Conservation (phyloP, 2,329 filamentous ascomycete species). For the Penicillium sp. region DNA sequence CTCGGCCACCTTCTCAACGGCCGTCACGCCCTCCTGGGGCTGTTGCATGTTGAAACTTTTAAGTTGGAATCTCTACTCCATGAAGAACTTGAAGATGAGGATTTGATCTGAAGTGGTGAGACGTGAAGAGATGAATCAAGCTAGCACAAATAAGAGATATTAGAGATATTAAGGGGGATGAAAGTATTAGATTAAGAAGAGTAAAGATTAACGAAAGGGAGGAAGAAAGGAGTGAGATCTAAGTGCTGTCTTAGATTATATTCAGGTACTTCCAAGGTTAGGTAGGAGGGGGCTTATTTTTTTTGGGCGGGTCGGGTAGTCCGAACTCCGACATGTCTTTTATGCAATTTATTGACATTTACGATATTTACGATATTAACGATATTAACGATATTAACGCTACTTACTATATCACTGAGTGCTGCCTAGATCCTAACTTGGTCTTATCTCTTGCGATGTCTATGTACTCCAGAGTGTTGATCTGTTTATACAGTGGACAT, state of each 20-base stretch:
- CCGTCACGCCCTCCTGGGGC: slow-evolving; percentile 16
- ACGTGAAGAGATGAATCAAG: not conserved
- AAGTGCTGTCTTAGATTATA: not conserved
- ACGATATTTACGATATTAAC: no score
- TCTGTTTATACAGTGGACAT: not conserved
- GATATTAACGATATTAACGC: no score
- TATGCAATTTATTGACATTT: not conserved
- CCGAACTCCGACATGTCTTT: not conserved
- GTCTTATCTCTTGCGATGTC: no score
- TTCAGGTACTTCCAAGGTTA: no score
- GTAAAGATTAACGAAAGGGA: not conserved
- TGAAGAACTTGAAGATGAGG: not conserved
- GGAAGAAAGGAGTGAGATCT: not conserved
- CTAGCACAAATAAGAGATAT: not conserved
- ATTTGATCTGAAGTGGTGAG: not conserved
- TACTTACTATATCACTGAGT: no score
- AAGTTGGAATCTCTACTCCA: not conserved
- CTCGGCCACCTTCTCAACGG: slow-evolving; percentile 16
- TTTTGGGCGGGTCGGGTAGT: not conserved
- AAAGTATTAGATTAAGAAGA: not conserved
- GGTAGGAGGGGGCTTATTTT: not conserved
- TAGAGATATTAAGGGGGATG: not conserved
- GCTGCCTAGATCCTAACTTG: no score
- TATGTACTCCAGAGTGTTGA: not conserved
- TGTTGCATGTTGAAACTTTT: slow-evolving; percentile 16